A percentile compares a stretch with the other conserved stretches of the same genome.
These are phyloP conservation scores for Pontederia paniculata DNA, from an alignment of 176 grass and related monocot species.

Conservation along the genomic window DNA sequence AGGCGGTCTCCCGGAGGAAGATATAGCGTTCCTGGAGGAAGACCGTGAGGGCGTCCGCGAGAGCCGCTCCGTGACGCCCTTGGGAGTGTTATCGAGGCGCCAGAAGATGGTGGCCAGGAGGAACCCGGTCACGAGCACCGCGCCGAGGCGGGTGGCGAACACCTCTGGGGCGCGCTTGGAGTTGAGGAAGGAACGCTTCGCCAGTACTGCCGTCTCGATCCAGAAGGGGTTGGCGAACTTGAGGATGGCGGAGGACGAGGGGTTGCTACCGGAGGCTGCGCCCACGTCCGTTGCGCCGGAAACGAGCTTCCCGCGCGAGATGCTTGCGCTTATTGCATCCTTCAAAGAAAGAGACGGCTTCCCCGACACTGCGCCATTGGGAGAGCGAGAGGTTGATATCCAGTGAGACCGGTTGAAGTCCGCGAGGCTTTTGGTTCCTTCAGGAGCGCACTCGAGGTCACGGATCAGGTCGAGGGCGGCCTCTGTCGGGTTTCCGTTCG, in stretches of 20 bases:
- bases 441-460: background rate
- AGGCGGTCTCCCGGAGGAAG: conserved; percentile 3
- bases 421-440: background rate
- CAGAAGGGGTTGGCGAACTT: background rate
- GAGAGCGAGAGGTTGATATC: background rate
- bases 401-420: background rate
- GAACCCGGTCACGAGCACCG: background rate
- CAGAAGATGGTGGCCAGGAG: conserved; percentile 6
- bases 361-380: background rate
- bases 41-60: background rate
- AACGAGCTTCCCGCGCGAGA: background rate
- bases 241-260: no score
- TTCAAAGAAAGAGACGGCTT: background rate
- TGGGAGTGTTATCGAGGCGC: background rate
- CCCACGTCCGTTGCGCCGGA: background rate
- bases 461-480: conserved; percentile 2
- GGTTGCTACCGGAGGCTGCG: background rate
- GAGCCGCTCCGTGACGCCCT: background rate
- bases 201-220: background rate
- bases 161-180: background rate
- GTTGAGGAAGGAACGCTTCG: background rate
- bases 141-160: background rate
- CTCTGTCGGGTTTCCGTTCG: conserved; percentile 1
- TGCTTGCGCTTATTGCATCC: background rate
- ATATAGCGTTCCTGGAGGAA: conserved; percentile 3